Evolutionary conservation across 805 yeast genomes (phyloP).

Genomic region (Torulaspora gathmanii): DNA sequence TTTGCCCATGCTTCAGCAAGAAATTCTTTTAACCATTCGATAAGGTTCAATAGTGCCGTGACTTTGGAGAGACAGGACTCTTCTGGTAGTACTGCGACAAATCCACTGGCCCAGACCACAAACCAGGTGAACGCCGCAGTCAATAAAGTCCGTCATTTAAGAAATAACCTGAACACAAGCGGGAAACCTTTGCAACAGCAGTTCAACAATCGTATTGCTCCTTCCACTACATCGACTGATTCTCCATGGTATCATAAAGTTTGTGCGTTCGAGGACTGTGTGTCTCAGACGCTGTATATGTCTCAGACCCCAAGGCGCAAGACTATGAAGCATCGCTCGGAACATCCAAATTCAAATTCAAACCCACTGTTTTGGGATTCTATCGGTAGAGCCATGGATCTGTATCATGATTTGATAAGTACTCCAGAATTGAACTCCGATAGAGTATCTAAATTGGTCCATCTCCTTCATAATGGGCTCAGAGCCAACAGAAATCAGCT

Average conservation of each 20-base stretch:
- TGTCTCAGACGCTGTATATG: constrained; percentile 36
- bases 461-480: constrained; percentile 50
- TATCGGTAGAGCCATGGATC: constrained; percentile 45
- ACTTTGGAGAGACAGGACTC: constrained; percentile 32
- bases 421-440: constrained; percentile 46
- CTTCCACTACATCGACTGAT: constrained; percentile 25
- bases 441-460: constrained; percentile 47
- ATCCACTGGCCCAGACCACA: constrained; percentile 18
- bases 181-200: constrained; percentile 10
- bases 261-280: constrained; percentile 49
- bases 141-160: constrained; percentile 30
- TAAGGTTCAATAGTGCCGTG: constrained; percentile 37
- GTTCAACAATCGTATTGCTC: constrained; percentile 19
- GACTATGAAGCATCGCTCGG: constrained; percentile 28
- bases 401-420: constrained; percentile 45
- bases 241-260: constrained; percentile 50
- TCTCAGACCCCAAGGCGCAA: constrained; percentile 36
- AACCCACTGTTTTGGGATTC: constrained; percentile 50
- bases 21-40: constrained; percentile 38
- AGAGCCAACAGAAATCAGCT: constrained; percentile 52
- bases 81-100: constrained; percentile 12
- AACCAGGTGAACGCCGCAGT: constrained; percentile 25
- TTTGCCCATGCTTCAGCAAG: constrained; percentile 38
- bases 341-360: constrained; percentile 40
- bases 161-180: constrained; percentile 15